Evolutionary conservation across 169 alveolate genomes (phyloP).

Genomic region (Plasmodium reichenowi): DNA sequence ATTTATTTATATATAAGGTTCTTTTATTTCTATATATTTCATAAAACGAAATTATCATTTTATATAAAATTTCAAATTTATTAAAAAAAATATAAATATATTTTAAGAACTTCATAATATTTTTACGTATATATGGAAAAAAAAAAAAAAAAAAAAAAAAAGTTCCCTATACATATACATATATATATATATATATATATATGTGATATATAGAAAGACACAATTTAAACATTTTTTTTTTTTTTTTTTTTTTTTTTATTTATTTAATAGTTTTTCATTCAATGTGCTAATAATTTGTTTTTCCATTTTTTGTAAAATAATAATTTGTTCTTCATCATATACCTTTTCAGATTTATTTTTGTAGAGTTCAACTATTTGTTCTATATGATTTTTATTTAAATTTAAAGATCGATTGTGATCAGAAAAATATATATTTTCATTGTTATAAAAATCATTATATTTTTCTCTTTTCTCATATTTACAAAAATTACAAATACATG

Average conservation of each 20-base stretch:
- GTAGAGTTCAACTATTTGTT: background rate
- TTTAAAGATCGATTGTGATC: background rate
- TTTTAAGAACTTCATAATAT: no score
- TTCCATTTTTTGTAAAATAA: conserved; percentile 16
- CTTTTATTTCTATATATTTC: no score
- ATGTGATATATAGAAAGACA: no score
- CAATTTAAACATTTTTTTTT: background rate
- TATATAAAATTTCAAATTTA: no score
- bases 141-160: no score
- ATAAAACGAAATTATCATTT: no score
- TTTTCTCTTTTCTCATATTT: background rate
- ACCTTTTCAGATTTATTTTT: conserved; percentile 10
- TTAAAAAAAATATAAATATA: no score
- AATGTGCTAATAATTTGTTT: background rate
- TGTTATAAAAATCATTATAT: background rate
- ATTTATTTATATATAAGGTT: no score
- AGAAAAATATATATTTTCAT: no score
- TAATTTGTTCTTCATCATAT: conserved; percentile 9
- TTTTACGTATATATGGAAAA: no score
- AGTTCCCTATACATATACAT: no score
- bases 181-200: no score
- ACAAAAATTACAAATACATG: conserved; percentile 38
- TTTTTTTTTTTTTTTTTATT: background rate
- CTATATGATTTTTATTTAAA: background rate
- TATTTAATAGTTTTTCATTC: background rate